Conservation (phyloP, 2,329 filamentous ascomycete genomes). For the Diaporthe vaccinii region DNA sequence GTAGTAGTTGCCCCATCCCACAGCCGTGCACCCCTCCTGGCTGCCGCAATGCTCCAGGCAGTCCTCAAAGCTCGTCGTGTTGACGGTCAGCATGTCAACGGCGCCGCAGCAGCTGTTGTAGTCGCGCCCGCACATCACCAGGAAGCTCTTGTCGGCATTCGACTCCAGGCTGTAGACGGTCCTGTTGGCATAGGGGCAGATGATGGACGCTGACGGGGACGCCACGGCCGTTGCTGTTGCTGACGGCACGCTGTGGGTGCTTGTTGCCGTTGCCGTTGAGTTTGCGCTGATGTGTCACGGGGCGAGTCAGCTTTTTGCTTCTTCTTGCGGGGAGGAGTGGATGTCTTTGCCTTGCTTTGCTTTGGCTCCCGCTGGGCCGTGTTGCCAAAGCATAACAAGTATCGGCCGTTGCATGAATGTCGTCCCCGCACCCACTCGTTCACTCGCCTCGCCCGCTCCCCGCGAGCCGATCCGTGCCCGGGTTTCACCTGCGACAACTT, state of each 20-base stretch:
- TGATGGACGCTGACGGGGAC: conserved; percentile 33
- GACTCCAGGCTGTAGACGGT: conserved; percentile 48
- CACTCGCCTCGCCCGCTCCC: background rate
- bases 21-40: conserved; percentile 49
- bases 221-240: conserved; percentile 40
- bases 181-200: conserved; percentile 52
- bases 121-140: conserved; percentile 53
- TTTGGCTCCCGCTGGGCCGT: background rate
- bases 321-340: background rate
- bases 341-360: background rate
- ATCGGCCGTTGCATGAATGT: conserved; percentile 8
- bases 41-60: conserved; percentile 51
- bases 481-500: conserved; percentile 8
- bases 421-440: conserved; percentile 6
- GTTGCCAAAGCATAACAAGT: background rate
- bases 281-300: background rate
- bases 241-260: conserved; percentile 33
- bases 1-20: conserved; percentile 52
- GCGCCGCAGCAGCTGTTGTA: conserved; percentile 50
- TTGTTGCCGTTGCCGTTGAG: conserved; percentile 18
- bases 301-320: background rate
- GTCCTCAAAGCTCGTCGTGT: conserved; percentile 47
- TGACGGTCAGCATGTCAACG: conserved; percentile 47
- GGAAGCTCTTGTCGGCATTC: conserved; percentile 44
- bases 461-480: conserved; percentile 23